A percentile compares a stretch with the other conserved stretches of the same genome.
Conservation (phyloP, 2,329 filamentous ascomycete species). For the Hypomyces rosellus region DNA sequence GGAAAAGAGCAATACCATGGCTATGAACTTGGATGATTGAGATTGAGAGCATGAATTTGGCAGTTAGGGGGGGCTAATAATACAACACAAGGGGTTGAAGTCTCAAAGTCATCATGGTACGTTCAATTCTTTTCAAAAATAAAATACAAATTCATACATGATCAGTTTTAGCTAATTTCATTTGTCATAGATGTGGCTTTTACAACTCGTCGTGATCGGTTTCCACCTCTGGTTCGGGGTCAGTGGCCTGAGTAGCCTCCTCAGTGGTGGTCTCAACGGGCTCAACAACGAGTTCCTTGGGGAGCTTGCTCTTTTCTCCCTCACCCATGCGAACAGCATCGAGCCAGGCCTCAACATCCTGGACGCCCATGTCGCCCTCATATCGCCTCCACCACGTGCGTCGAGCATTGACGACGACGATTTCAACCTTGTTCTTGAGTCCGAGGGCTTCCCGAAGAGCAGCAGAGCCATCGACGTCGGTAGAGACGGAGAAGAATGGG, state of each 20-base stretch:
- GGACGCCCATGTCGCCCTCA: constrained; percentile 51
- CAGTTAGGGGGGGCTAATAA: not conserved
- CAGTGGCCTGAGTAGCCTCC: constrained; percentile 13
- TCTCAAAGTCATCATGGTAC: constrained; percentile 7
- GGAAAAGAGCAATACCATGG: constrained; percentile 41
- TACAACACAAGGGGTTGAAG: not conserved
- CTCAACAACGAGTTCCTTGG: constrained; percentile 50
- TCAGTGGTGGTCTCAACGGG: constrained; percentile 2
- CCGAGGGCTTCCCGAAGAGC: constrained; percentile 49
- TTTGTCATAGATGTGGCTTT: constrained; percentile 12
- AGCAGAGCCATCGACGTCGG: constrained; percentile 30
- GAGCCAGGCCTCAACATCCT: constrained; percentile 75
- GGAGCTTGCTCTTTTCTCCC: constrained; percentile 69
- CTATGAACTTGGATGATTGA: constrained; percentile 44
- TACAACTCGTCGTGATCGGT: constrained; percentile 46
- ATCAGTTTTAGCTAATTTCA: not conserved
- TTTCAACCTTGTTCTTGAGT: constrained; percentile 55
- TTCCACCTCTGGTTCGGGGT: constrained; percentile 22
- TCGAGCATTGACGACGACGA: constrained; percentile 80
- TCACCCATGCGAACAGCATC: constrained; percentile 89
- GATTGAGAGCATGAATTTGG: not conserved
- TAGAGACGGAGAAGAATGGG: constrained; percentile 72
- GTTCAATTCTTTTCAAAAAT: constrained; percentile 1
- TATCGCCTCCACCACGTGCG: constrained; percentile 81
- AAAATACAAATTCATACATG: not conserved